Conservation (phyloP, 2,329 filamentous ascomycete species). For the Dendrostoma leiphaemia region DNA sequence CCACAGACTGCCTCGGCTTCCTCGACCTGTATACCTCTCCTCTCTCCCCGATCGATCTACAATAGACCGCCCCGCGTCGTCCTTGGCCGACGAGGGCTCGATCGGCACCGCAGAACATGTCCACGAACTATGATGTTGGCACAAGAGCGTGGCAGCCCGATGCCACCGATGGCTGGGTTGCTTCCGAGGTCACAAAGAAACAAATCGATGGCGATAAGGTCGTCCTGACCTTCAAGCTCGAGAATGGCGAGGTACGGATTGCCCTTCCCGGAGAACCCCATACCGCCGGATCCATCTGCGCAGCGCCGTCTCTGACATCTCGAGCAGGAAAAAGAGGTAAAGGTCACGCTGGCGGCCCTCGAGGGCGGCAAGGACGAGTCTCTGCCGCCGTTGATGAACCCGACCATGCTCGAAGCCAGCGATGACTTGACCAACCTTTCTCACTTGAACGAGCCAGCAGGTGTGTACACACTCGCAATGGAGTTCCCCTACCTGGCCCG, state of each 20-base stretch:
- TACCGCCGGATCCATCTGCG: not conserved
- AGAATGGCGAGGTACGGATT: slow-evolving; percentile 80
- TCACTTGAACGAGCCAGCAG: slow-evolving; percentile 96
- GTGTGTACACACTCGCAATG: slow-evolving; percentile 48
- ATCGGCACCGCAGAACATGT: slow-evolving; percentile 56
- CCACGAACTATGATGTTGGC: slow-evolving; percentile 92
- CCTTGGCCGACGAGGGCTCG: slow-evolving; percentile 5
- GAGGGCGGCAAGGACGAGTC: slow-evolving; percentile 73
- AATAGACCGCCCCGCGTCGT: slow-evolving; percentile 1
- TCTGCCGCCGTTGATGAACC: slow-evolving; percentile 95
- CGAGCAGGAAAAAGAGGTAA: slow-evolving; percentile 70
- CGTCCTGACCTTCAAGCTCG: slow-evolving; percentile 81
- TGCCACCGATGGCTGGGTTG: slow-evolving; percentile 92
- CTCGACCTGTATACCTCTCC: not conserved
- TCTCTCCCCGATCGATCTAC: slow-evolving; percentile 10
- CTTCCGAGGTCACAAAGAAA: slow-evolving; percentile 90
- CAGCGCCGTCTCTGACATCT: slow-evolving; percentile 10
- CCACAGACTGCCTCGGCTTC: slow-evolving; percentile 12
- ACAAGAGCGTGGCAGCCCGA: slow-evolving; percentile 99
- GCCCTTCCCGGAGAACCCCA: not conserved
- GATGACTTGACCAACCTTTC: slow-evolving; percentile 97
- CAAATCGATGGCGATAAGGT: slow-evolving; percentile 81
- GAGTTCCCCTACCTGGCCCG: slow-evolving; percentile 15
- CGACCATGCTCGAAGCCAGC: slow-evolving; percentile 95
- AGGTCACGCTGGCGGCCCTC: slow-evolving; percentile 74